A percentile compares a stretch with the other conserved stretches of the same genome.
Evolutionary conservation across 2,329 filamentous ascomycete species (phyloP).

Genomic region (Talaromyces pinophilus): DNA sequence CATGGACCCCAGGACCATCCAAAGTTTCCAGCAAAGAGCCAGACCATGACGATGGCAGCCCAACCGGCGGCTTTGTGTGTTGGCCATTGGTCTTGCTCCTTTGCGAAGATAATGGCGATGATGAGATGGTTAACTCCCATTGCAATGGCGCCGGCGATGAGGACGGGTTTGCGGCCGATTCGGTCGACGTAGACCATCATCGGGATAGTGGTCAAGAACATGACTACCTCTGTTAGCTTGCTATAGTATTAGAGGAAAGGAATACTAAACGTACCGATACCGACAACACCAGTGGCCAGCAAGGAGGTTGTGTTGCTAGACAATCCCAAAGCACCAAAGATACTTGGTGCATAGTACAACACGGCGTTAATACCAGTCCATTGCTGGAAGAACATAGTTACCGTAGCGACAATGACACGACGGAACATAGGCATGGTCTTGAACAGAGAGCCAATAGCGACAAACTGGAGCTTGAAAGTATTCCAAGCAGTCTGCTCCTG

Average conservation of each 20-base stretch:
- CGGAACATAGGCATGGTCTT: conserved; percentile 51
- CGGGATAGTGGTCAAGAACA: conserved; percentile 30
- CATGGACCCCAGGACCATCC: conserved; percentile 73
- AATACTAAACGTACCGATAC: conserved; percentile 28
- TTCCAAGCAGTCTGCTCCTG: conserved; percentile 62
- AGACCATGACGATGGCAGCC: conserved; percentile 59
- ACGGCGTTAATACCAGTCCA: conserved; percentile 54
- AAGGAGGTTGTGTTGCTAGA: conserved; percentile 32
- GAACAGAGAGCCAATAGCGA: conserved; percentile 34
- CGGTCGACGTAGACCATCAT: conserved; percentile 38
- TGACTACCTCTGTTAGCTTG: conserved; percentile 2
- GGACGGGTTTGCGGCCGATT: conserved; percentile 35
- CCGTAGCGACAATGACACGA: conserved; percentile 53
- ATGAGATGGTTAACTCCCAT: conserved; percentile 70
- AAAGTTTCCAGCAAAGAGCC: conserved; percentile 72
- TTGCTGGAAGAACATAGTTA: conserved; percentile 42
- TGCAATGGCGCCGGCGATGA: conserved; percentile 58
- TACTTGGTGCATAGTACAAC: conserved; percentile 40
- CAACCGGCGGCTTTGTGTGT: conserved; percentile 63
- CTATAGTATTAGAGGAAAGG: not conserved
- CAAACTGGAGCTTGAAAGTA: conserved; percentile 65
- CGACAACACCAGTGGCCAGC: conserved; percentile 36
- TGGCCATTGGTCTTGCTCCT: conserved; percentile 59
- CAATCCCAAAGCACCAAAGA: conserved; percentile 32
- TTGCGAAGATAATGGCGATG: conserved; percentile 66